A percentile compares a stretch with the other conserved stretches of the same genome.
phyloP scores from a whole-genome alignment of 176 grass and related monocot genomes.

The Musa schizocarpa region DNA sequence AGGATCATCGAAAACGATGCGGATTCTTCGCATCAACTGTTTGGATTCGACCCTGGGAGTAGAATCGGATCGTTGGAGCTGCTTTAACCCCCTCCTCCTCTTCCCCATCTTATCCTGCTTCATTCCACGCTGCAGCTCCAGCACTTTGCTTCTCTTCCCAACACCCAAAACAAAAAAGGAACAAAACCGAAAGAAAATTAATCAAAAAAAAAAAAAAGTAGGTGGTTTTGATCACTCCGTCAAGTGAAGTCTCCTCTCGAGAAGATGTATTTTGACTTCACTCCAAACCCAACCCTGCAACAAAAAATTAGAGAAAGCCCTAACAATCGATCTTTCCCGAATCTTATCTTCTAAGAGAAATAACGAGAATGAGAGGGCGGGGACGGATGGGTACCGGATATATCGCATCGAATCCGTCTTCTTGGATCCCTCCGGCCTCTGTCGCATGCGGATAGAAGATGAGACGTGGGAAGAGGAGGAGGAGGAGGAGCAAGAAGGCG shows the following conservation, averaged over 20 bases:
- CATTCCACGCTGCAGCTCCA: background rate
- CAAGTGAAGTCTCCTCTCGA: constrained; percentile 41
- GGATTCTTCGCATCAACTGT: constrained; percentile 31
- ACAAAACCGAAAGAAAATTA: constrained; percentile 22
- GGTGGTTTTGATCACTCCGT: constrained; percentile 15
- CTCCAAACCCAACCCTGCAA: constrained; percentile 79
- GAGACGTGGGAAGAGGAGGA: background rate
- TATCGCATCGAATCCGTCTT: constrained; percentile 7
- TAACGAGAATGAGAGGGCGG: background rate
- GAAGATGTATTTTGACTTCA: constrained; percentile 64
- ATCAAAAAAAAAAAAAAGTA: constrained; percentile 3
- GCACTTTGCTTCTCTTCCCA: background rate
- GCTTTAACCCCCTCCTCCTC: constrained; percentile 19
- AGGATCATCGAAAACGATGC: constrained; percentile 58
- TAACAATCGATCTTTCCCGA: too few relatives aligned
- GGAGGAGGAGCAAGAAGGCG: background rate
- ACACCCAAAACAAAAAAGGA: background rate
- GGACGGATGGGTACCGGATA: background rate
- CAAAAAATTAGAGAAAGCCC: background rate
- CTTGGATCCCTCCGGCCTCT: constrained; percentile 2
- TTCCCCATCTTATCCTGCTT: background rate
- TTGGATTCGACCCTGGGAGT: background rate
- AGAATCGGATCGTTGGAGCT: background rate
- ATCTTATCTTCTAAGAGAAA: too few relatives aligned
- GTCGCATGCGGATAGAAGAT: background rate